Evolutionary conservation across 2,329 filamentous ascomycete genomes (phyloP).

Genomic region (Pseudogymnoascus sp.): DNA sequence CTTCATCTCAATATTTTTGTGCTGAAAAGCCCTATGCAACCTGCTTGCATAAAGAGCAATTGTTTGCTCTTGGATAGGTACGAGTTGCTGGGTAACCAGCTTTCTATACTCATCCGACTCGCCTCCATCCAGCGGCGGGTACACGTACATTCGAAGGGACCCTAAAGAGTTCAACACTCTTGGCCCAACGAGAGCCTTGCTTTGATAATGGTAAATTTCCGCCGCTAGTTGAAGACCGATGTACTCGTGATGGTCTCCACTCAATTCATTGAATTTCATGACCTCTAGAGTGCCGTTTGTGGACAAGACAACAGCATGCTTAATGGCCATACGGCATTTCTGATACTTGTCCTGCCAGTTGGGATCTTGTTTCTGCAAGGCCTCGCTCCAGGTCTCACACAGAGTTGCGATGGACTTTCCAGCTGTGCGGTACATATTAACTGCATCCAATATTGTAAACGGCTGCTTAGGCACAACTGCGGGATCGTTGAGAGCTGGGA

Average conservation of each 20-base stretch:
- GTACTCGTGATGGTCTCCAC: slow-evolving; percentile 80
- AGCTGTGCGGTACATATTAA: slow-evolving; percentile 67
- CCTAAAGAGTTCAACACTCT: slow-evolving; percentile 77
- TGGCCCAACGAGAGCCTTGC: slow-evolving; percentile 70
- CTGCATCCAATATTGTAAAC: slow-evolving; percentile 62
- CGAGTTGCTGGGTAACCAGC: slow-evolving; percentile 67
- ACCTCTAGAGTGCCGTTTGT: slow-evolving; percentile 62
- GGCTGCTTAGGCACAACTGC: slow-evolving; percentile 45
- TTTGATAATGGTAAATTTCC: slow-evolving; percentile 86
- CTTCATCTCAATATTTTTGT: slow-evolving; percentile 67
- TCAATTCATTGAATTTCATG: slow-evolving; percentile 64
- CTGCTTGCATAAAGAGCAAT: slow-evolving; percentile 71
- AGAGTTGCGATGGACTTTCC: slow-evolving; percentile 64
- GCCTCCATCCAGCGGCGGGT: slow-evolving; percentile 79
- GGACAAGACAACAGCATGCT: slow-evolving; percentile 74
- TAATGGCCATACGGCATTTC: slow-evolving; percentile 75
- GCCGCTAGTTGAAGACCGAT: slow-evolving; percentile 83
- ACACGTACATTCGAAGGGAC: slow-evolving; percentile 67
- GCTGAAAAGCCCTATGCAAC: slow-evolving; percentile 75
- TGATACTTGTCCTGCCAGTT: slow-evolving; percentile 82
- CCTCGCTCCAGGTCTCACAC: slow-evolving; percentile 72
- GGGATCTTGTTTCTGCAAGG: slow-evolving; percentile 61
- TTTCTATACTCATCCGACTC: slow-evolving; percentile 73
- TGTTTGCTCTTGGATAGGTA: slow-evolving; percentile 67
- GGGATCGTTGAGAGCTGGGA: slow-evolving; percentile 65